Conservation (phyloP, 371 early-diverging fungal genomes). For the Mucor lusitanicus region DNA sequence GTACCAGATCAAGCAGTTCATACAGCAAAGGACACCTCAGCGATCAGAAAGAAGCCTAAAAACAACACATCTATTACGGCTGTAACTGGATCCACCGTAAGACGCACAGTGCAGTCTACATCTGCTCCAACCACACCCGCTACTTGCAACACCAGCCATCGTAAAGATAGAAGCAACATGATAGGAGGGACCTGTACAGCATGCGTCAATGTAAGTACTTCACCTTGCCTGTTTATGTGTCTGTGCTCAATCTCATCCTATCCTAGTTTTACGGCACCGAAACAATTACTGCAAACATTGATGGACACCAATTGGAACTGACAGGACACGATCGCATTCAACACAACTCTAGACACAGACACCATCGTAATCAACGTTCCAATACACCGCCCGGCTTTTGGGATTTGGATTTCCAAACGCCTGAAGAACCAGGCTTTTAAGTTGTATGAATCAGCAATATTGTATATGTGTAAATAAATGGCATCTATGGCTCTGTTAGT, state of each 20-base stretch:
- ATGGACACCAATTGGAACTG: background rate
- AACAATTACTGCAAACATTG: background rate
- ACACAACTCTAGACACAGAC: slow-evolving; percentile 1
- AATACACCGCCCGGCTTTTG: slow-evolving; percentile 6
- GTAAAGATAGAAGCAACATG: background rate
- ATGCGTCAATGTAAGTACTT: background rate
- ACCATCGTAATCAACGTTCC: background rate
- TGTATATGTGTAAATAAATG: background rate
- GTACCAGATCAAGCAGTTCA: background rate
- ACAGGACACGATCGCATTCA: slow-evolving; percentile 5
- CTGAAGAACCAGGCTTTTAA: background rate
- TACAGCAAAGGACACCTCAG: background rate
- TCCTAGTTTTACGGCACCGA: background rate
- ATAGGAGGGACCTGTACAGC: background rate
- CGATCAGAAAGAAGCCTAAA: background rate
- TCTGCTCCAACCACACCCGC: background rate
- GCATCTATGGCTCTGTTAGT: too few species aligned
- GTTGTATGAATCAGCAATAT: background rate
- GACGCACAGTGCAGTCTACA: background rate
- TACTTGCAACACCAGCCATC: background rate
- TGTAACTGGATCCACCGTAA: background rate
- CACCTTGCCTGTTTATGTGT: background rate
- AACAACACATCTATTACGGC: background rate
- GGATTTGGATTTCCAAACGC: background rate
- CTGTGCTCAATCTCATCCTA: background rate